A percentile compares a stretch with the other conserved stretches of the same genome.
These are phyloP conservation scores for Collybia sp. DNA, from an alignment of 768 basidiomycete species.

Conservation along the genomic window DNA sequence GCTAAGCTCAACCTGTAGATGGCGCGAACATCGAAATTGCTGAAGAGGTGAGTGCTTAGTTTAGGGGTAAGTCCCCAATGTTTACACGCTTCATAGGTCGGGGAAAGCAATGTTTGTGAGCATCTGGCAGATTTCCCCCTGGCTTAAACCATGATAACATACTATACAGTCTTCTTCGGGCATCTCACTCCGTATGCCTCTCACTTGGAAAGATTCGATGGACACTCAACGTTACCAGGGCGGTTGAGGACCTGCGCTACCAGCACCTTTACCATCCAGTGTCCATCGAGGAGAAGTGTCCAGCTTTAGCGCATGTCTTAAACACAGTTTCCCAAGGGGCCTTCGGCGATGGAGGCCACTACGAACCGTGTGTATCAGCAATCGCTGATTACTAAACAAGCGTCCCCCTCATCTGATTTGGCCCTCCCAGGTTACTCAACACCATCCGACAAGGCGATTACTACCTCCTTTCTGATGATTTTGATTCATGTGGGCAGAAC, in stretches of 20 bases:
- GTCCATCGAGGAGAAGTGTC: constrained; percentile 79
- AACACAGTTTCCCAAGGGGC: constrained; percentile 69
- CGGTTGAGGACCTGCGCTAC: constrained; percentile 82
- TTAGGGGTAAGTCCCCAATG: not conserved
- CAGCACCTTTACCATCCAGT: constrained; percentile 82
- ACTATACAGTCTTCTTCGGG: constrained; percentile 75
- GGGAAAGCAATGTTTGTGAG: constrained; percentile 88
- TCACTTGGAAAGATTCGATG: not conserved
- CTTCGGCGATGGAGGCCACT: constrained; percentile 79
- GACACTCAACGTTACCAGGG: constrained; percentile 23
- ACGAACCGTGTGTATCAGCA: constrained; percentile 68
- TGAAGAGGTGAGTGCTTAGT: constrained; percentile 49
- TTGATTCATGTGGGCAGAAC: constrained; percentile 72
- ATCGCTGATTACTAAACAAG: no score
- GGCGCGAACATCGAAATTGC: constrained; percentile 97
- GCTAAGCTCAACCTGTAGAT: constrained; percentile 34
- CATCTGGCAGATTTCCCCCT: constrained; percentile 14
- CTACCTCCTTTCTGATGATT: constrained; percentile 88
- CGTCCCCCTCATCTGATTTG: constrained; percentile 9
- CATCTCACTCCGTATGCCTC: constrained; percentile 64
- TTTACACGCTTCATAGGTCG: constrained; percentile 36
- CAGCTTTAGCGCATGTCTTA: constrained; percentile 74
- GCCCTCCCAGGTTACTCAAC: constrained; percentile 51
- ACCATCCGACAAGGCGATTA: constrained; percentile 75
- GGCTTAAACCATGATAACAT: not conserved